Conservation (phyloP, 768 basidiomycete species). For the Mycena alexandri region DNA sequence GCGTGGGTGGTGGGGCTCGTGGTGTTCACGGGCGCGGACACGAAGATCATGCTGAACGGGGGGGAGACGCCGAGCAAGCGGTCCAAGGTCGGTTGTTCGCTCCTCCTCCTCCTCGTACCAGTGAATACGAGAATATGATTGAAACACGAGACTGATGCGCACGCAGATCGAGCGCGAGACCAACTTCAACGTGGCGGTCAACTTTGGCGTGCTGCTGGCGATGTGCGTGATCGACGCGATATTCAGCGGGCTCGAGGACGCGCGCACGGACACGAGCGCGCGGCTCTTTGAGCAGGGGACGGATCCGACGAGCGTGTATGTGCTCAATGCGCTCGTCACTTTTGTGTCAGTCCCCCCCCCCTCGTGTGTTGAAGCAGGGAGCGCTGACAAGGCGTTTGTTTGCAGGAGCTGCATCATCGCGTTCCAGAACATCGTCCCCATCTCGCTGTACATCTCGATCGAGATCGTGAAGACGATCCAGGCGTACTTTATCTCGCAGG, state of each 20-base stretch:
- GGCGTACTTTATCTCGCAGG: conserved; percentile 96
- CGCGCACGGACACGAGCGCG: conserved; percentile 71
- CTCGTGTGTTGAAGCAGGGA: conserved; percentile 18
- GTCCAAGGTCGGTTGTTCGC: conserved; percentile 75
- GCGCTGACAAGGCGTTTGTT: too few relatives aligned
- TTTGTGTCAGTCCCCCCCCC: conserved; percentile 77
- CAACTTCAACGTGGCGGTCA: conserved; percentile 97
- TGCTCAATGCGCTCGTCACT: conserved; percentile 86
- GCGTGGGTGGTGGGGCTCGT: conserved; percentile 95
- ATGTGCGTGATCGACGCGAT: conserved; percentile 86
- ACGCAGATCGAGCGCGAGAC: conserved; percentile 96
- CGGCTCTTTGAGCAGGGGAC: conserved; percentile 78
- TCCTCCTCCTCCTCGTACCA: too few relatives aligned
- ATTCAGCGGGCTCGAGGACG: conserved; percentile 80
- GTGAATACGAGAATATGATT: too few relatives aligned
- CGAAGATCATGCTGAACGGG: conserved; percentile 93
- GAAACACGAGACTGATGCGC: too few relatives aligned
- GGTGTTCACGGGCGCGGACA: conserved; percentile 92
- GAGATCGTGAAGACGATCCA: conserved; percentile 99
- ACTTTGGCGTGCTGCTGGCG: conserved; percentile 81
- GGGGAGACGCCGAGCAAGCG: conserved; percentile 97
- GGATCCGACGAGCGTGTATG: conserved; percentile 69
- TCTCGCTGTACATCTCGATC: conserved; percentile 96
- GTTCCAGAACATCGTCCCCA: conserved; percentile 97
- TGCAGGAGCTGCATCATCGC: conserved; percentile 95